Conservation (phyloP, 176 grass and related monocot species). For the Avena sativa region DNA sequence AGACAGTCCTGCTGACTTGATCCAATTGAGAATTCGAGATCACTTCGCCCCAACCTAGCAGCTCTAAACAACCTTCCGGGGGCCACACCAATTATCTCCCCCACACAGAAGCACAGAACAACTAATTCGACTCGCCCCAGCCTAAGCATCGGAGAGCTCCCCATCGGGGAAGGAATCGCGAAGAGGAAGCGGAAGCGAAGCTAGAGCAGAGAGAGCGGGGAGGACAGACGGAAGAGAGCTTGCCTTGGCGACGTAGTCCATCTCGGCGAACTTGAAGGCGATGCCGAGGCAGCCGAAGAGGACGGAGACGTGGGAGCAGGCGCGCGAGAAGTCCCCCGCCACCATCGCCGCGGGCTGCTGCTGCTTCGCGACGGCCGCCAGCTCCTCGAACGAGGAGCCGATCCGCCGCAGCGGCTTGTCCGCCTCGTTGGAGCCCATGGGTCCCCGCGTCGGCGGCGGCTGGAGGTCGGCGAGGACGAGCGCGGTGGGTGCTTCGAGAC, state of each 20-base stretch:
- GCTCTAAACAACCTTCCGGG: background rate
- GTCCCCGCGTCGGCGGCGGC: background rate
- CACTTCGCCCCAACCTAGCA: background rate
- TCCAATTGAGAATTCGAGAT: background rate
- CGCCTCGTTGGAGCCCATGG: constrained; percentile 56
- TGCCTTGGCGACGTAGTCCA: constrained; percentile 97
- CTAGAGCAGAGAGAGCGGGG: background rate
- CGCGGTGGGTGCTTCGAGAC: background rate
- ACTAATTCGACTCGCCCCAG: too few species aligned
- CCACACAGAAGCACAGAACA: background rate
- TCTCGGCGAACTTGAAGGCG: constrained; percentile 99
- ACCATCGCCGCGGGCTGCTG: constrained; percentile 48
- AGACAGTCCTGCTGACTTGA: background rate
- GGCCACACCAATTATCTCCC: background rate
- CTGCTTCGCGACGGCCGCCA: constrained; percentile 52
- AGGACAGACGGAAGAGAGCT: background rate
- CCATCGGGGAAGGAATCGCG: background rate
- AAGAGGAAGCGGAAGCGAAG: too few species aligned
- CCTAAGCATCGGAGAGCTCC: background rate
- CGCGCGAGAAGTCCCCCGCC: constrained; percentile 67
- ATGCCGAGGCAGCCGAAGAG: constrained; percentile 94
- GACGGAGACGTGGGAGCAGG: constrained; percentile 86
- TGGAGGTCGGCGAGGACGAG: background rate
- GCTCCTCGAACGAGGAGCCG: constrained; percentile 74
- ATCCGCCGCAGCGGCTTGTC: constrained; percentile 83